Base-by-base conservation (phyloP, 139 green algal species). In the Trebouxia sp. region DNA sequence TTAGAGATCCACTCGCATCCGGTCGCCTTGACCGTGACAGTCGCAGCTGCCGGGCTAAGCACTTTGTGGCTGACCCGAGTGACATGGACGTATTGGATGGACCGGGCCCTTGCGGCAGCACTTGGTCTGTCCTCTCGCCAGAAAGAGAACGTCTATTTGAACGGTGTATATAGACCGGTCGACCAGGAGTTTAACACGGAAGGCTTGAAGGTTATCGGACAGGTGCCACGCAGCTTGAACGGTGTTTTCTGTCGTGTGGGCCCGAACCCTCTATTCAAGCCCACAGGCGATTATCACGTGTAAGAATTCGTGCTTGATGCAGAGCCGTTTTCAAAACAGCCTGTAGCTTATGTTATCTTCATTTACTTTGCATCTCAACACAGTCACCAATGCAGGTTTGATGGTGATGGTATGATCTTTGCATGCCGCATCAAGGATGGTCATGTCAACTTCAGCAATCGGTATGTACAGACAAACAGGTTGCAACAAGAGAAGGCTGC, bases 371-470 rank as follows among this genome's bases (percentile, higher is more conserved):
- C 51, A 70, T 1, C 1, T 75, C 35, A 45, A 4, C 32, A 43
- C 35, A 32, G 45, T 32, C 65, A 75, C 41, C 3, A 24, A 10
- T 55, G 38, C 83, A 91, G 86, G 83, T 95, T 95, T 80, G 91
- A 95, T 42, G 91, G 92, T 11, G 93, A 97, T 72, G 93, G 91
- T 74, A 96, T 96, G 92, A 45, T 95, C 39, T 93, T 96, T 76
- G 85, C 81, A 0, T 87, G 91, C n/a, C 80, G 85, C 35, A 83
- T 97, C 65, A 82, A 86, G 15, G 83, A 74, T 45, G 91, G 90
- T 74, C 80, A 76, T 22, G 93, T 85, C 6, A 65, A 77, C 1
- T 97, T 95, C 86, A 83, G 76, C 85, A 94, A 93, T 85, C 81
- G 81, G 39, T 93, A 80, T 55, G 86, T 97, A 24, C 28, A 90